Evolutionary conservation across 495 filamentous ascomycete species (phyloP).

Genomic region (Stereocaulon alpinum): DNA sequence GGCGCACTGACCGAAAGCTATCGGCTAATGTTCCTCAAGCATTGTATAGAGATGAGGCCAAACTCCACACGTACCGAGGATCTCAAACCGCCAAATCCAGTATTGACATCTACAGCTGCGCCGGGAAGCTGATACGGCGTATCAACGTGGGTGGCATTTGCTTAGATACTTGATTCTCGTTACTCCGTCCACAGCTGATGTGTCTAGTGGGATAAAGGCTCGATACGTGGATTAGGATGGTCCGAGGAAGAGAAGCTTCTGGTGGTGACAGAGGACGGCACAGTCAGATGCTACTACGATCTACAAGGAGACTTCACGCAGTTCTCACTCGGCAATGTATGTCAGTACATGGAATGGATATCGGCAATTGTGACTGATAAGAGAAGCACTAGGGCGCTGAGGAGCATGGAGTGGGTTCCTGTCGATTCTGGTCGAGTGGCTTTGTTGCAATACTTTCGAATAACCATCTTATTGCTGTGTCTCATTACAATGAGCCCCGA

Average conservation of each 20-base stretch:
- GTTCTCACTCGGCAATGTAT: slow-evolving; percentile 83
- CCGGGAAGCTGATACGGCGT: slow-evolving; percentile 69
- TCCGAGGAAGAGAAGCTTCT: slow-evolving; percentile 92
- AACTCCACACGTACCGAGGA: slow-evolving; percentile 66
- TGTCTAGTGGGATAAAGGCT: slow-evolving; percentile 78
- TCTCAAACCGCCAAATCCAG: slow-evolving; percentile 62
- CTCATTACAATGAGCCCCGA: slow-evolving; percentile 81
- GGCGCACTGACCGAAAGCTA: not conserved
- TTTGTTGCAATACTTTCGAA: slow-evolving; percentile 90
- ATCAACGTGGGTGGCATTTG: slow-evolving; percentile 44
- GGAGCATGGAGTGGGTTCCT: slow-evolving; percentile 73
- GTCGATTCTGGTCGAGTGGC: slow-evolving; percentile 82
- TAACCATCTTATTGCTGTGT: slow-evolving; percentile 77
- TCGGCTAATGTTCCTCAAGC: slow-evolving; percentile 42
- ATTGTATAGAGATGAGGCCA: slow-evolving; percentile 77
- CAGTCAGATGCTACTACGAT: slow-evolving; percentile 83
- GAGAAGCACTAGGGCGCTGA: slow-evolving; percentile 55
- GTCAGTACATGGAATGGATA: slow-evolving; percentile 4
- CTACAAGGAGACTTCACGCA: slow-evolving; percentile 89
- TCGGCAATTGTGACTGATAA: slow-evolving; percentile 13
- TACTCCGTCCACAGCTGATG: slow-evolving; percentile 16
- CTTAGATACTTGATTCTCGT: slow-evolving; percentile 12
- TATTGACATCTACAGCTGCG: slow-evolving; percentile 89
- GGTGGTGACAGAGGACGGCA: slow-evolving; percentile 80
- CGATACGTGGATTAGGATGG: slow-evolving; percentile 86